Conservation (phyloP, 1,284 basidiomycete genomes). For the Sphagnurus paluster region DNA sequence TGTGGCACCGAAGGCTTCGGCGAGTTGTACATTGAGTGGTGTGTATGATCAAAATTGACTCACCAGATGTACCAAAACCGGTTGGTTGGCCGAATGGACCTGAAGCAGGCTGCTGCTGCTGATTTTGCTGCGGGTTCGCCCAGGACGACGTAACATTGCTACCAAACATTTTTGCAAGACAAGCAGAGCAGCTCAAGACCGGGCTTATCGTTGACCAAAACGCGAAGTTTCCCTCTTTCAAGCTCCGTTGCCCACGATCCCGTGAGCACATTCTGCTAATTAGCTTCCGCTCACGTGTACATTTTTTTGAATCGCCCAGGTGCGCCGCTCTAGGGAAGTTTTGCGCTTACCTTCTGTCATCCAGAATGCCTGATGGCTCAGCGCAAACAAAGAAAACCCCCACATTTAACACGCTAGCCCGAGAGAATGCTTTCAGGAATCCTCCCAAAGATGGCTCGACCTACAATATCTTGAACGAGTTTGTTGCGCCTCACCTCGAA, state of each 20-base stretch:
- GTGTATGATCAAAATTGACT: slow-evolving; percentile 23
- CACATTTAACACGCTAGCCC: slow-evolving; percentile 84
- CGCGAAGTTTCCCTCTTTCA: slow-evolving; percentile 27
- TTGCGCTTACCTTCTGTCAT: not conserved
- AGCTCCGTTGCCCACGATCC: slow-evolving; percentile 29
- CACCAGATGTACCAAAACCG: slow-evolving; percentile 43
- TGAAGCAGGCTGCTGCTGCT: slow-evolving; percentile 34
- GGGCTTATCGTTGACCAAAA: slow-evolving; percentile 26
- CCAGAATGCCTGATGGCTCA: slow-evolving; percentile 41
- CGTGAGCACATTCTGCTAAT: slow-evolving; percentile 13
- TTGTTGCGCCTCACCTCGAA: slow-evolving; percentile 93
- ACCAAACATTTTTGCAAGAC: slow-evolving; percentile 53
- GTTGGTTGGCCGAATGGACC: slow-evolving; percentile 48
- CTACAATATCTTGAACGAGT: slow-evolving; percentile 87
- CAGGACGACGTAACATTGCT: slow-evolving; percentile 59
- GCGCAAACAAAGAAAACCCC: slow-evolving; percentile 34
- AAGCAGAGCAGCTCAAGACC: slow-evolving; percentile 10
- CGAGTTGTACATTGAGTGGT: slow-evolving; percentile 26
- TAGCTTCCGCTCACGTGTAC: slow-evolving; percentile 20
- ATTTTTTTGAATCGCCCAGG: slow-evolving; percentile 15
- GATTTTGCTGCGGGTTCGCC: slow-evolving; percentile 54
- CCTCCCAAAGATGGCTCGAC: slow-evolving; percentile 74
- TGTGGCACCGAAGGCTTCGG: slow-evolving; percentile 41
- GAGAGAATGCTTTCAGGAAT: slow-evolving; percentile 81
- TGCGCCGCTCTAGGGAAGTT: not conserved